A percentile compares a stretch with the other conserved stretches of the same genome.
These are phyloP conservation scores for Daphne laureola DNA, from an alignment of 441 rosid species.

Conservation along the genomic window DNA sequence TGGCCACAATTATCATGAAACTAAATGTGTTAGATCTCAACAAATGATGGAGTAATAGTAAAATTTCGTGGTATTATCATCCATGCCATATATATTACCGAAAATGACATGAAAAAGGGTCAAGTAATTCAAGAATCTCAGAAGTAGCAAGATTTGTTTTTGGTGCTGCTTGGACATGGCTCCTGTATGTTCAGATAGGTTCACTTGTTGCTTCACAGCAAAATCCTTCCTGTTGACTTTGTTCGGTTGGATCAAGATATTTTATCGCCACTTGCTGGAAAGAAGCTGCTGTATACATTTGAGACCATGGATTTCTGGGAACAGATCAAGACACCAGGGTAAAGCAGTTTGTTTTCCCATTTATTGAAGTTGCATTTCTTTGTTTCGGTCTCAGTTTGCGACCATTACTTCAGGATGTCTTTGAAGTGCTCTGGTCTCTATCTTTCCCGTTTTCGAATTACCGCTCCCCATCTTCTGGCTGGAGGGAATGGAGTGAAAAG, in stretches of 20 bases:
- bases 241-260: slow-evolving; percentile 85
- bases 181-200: no score
- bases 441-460: slow-evolving; percentile 51
- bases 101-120: no score
- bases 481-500: slow-evolving; percentile 41
- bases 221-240: slow-evolving; percentile 44
- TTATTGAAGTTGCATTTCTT: neutral
- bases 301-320: slow-evolving; percentile 79
- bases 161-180: no score
- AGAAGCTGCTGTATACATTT: slow-evolving; percentile 64
- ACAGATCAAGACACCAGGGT: slow-evolving; percentile 87
- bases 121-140: no score
- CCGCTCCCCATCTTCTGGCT: slow-evolving; percentile 52
- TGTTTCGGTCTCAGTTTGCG: slow-evolving; percentile 6
- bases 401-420: slow-evolving; percentile 40
- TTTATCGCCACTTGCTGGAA: slow-evolving; percentile 81
- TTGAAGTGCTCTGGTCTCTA: slow-evolving; percentile 68
- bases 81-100: no score
- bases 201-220: slow-evolving; percentile 12
- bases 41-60: no score
- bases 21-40: no score
- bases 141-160: no score
- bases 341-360: neutral
- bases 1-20: no score
- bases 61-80: no score